Base-by-base conservation (phyloP, 305 asterid species). In the Fraxinus dipetala region DNA sequence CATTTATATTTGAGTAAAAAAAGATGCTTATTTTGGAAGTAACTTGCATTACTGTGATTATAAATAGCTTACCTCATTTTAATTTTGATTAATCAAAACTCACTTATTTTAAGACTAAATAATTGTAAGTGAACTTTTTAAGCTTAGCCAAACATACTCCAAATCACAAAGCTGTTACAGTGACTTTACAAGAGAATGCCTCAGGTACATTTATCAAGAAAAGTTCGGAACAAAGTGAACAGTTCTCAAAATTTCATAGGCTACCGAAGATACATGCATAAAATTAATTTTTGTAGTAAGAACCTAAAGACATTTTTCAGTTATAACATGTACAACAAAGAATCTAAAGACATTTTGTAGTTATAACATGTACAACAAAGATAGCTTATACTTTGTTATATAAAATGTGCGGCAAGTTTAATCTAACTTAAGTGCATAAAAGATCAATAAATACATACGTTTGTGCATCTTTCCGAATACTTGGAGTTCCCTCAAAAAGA, bases 401-500 rank as follows among this genome's bases (percentile, higher is more conserved):
- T 24, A 24, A 65, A 24, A 65, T 65, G 73, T 4, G 18, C 5
- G n/a, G 73, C 73, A 83, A 59, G 18, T 16, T 56, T 65, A 26
- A 24, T 74, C 65, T 22, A 24, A 9, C 70, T 5, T 72, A 24
- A 75, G 43, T 28, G 51, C n/a, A 32, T 36, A 63, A 10, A 65
- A 28, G 56, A 81, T 73, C 7, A 34, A 75, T 56, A 78, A 72
- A 43, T 51, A 51, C 77, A 22, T 87, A 96, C 99, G 94, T 96
- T 85, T 96, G 99, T 72, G 98, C 97, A 80, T 94, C 98, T 87
- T 94, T 96, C 78, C 95, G 91, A 80, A 94, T 96, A 89, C 99
- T 93, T 18, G 99, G 98, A 76, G 98, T 94, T 86, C 99, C 99
- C 89, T 96, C 99, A 79, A 93, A 92, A 43, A 94, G 92, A 48